Evolutionary conservation across 2,329 filamentous ascomycete genomes (phyloP), one percentile per base, ranked within the genome.

Genomic region (Arthrobotrys iridis): DNA sequence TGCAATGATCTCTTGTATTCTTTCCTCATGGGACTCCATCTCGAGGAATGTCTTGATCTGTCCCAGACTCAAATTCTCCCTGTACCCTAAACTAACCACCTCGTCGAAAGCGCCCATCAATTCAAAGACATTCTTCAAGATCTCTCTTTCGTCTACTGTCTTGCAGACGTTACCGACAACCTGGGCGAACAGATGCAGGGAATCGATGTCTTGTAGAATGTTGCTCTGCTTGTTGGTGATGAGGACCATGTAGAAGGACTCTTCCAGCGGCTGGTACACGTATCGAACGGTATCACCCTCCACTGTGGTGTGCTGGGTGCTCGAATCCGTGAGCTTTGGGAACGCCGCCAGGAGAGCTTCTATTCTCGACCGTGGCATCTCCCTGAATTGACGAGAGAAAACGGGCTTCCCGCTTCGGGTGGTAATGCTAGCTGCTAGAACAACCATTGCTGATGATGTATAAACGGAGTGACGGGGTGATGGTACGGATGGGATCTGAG

Each of bases 191-290:
- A 99, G 88, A 83, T 99, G 96, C 75, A 99, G 88, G 73, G 95
- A 97, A 84, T 98, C 95, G 83, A 99, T 99, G 83, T 99, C 95
- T 85, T 99, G 95, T 59, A 99, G 88, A 79, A 99, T 99, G 84
- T 99, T 99, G 83, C 94, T 98, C 86, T 98, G 95, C 80, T 93
- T 91, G 86, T 99, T 99, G 83, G 96, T 99, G 84, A 99, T 98
- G 81, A 99, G 89, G 78, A 99, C 94, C 89, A 99, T 98, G 88
- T 99, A 99, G 78, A 99, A 90, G 86, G 99, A 96, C 84, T 99
- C 96, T 78, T 79, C 78, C 20, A 99, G 88, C 75, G 95, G 96
- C 83, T 99, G 95, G 86, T 99, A 99, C 72, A 99, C 95, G 82
- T 97, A 99, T 85, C 95, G 94, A 81, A 99, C 95, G 85, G 97